These are phyloP conservation scores for Flaveria brownii DNA, from an alignment of 129 eudicot genomes.

Conservation along the genomic window DNA sequence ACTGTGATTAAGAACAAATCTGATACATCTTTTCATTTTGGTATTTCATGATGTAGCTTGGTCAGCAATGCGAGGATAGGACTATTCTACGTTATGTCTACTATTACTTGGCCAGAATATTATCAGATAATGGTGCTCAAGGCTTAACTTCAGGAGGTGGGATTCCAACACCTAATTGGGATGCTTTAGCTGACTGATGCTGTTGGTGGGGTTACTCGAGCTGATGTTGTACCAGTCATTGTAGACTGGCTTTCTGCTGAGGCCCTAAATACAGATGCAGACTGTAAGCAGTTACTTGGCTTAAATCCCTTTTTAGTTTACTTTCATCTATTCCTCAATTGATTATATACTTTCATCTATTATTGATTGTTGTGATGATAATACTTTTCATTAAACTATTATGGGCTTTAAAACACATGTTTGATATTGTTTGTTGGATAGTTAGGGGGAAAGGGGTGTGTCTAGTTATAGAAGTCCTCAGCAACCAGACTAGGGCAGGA, in stretches of 20 bases:
- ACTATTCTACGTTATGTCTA: conserved; percentile 91
- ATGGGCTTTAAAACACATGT: not conserved
- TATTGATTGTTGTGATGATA: not conserved
- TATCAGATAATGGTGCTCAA: conserved; percentile 93
- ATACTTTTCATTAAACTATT: not conserved
- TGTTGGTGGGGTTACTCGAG: conserved; percentile 95
- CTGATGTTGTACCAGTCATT: conserved; percentile 90
- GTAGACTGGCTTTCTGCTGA: conserved; percentile 75
- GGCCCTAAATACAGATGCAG: conserved; percentile 70
- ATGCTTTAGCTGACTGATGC: conserved; percentile 97
- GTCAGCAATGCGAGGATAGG: conserved; percentile 94
- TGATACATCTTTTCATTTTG: conserved; percentile 1
- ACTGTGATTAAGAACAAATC: not conserved
- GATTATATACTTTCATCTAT: not conserved
- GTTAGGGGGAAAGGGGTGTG: not conserved
- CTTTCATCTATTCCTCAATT: conserved; percentile 1
- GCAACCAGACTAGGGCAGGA: not conserved
- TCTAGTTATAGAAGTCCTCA: not conserved
- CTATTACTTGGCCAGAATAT: conserved; percentile 89
- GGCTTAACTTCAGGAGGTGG: conserved; percentile 96
- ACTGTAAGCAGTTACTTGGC: conserved; percentile 50
- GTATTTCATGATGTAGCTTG: conserved; percentile 58
- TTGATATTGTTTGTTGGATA: not conserved
- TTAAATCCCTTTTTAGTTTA: conserved; percentile 2
- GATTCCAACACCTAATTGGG: conserved; percentile 99